phyloP scores from a whole-genome alignment of 2,329 filamentous ascomycete genomes.

The Calonectria montana region DNA sequence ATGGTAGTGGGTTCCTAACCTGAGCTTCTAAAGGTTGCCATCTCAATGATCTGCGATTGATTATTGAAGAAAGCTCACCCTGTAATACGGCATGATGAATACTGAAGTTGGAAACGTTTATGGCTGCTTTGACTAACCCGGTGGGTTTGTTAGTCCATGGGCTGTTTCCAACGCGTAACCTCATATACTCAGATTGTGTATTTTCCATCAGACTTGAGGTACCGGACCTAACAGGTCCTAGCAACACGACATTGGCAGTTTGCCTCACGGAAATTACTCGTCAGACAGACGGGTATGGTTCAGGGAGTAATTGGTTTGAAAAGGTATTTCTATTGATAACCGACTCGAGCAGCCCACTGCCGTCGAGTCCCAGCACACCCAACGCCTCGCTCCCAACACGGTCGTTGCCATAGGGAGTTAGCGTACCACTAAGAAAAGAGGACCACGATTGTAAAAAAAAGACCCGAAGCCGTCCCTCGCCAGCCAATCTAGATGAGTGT shows the following conservation, averaged over 20 bases:
- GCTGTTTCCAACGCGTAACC: no score
- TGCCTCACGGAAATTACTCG: background rate
- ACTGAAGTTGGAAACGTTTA: no score
- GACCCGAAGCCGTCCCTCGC: conserved; percentile 4
- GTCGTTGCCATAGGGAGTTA: conserved; percentile 2
- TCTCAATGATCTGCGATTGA: background rate
- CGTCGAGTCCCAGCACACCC: background rate
- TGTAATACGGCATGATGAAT: no score
- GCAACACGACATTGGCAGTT: background rate
- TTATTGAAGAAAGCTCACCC: no score
- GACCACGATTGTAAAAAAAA: conserved; percentile 6
- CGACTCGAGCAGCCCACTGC: conserved; percentile 11
- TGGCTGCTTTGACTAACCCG: no score
- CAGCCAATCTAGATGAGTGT: conserved; percentile 7
- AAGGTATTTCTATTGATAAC: conserved; percentile 14
- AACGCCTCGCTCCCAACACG: conserved; percentile 10
- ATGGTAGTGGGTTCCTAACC: conserved; percentile 14
- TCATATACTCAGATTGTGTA: no score
- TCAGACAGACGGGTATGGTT: background rate
- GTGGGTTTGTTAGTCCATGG: no score
- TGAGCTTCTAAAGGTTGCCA: background rate
- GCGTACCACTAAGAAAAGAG: background rate
- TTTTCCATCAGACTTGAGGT: no score
- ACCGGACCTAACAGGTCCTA: background rate
- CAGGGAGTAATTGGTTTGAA: conserved; percentile 8